A percentile compares a stretch with the other conserved stretches of the same genome.
Evolutionary conservation across 306 rosid species (phyloP).

Genomic region (Quillaja saponaria): DNA sequence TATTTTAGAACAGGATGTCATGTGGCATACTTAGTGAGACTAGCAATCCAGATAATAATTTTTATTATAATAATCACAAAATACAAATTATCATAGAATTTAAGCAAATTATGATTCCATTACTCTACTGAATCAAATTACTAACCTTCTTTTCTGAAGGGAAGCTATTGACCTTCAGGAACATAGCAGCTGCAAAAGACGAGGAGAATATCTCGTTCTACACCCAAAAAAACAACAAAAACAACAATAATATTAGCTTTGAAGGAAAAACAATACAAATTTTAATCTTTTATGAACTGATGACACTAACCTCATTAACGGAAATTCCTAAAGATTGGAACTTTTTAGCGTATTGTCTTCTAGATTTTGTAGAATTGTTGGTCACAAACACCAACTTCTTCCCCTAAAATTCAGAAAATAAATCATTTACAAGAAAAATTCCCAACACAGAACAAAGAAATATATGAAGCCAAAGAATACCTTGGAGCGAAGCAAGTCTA

Average conservation of each 20-base stretch:
- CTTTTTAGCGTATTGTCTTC: conserved; percentile 64
- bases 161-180: conserved; percentile 68
- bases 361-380: conserved; percentile 74
- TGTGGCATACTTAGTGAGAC: no score
- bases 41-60: no score
- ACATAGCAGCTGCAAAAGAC: conserved; percentile 95
- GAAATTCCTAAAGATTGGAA: conserved; percentile 81
- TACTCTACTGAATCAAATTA: no score
- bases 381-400: conserved; percentile 88
- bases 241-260: neutral
- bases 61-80: no score
- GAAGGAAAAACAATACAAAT: neutral
- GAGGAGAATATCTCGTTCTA: conserved; percentile 94
- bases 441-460: neutral
- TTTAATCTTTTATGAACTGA: neutral
- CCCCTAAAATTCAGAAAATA: conserved; percentile 41
- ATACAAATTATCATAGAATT: no score
- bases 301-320: conserved; percentile 58
- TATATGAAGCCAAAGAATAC: conserved; percentile 14
- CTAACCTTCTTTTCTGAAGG: conserved; percentile 76
- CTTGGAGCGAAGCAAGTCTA: conserved; percentile 77
- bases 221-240: neutral
- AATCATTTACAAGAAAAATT: neutral
- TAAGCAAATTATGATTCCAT: no score
- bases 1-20: no score